Evolutionary conservation across 2,329 filamentous ascomycete genomes (phyloP).

Genomic region (Trichoderma simmonsii): DNA sequence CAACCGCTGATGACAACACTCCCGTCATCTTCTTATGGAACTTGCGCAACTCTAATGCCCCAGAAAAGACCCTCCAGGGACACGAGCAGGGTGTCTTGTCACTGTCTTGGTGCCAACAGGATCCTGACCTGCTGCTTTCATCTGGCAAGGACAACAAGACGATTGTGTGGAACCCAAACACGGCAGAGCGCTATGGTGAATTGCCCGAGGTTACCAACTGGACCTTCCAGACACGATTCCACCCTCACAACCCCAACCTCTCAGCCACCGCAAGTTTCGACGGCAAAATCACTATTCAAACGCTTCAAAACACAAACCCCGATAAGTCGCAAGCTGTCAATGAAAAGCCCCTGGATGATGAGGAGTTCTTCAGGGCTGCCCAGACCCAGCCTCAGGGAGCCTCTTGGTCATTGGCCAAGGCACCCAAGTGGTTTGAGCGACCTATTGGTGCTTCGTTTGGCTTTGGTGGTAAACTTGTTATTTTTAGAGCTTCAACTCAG

Average conservation of each 20-base stretch:
- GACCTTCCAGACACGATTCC: slow-evolving; percentile 95
- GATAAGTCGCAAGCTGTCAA: slow-evolving; percentile 64
- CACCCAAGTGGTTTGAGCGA: slow-evolving; percentile 86
- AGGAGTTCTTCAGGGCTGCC: slow-evolving; percentile 94
- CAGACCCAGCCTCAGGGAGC: slow-evolving; percentile 88
- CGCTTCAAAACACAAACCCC: slow-evolving; percentile 87
- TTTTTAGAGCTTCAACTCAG: slow-evolving; percentile 59
- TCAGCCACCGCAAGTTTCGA: slow-evolving; percentile 96
- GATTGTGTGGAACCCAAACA: slow-evolving; percentile 93
- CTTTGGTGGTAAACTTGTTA: slow-evolving; percentile 89
- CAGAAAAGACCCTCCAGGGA: slow-evolving; percentile 82
- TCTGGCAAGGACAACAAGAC: slow-evolving; percentile 96
- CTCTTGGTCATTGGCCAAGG: slow-evolving; percentile 80
- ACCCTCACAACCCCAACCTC: slow-evolving; percentile 86
- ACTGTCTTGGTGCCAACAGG: slow-evolving; percentile 91
- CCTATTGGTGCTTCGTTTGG: slow-evolving; percentile 87
- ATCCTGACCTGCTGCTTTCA: slow-evolving; percentile 83
- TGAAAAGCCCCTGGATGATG: slow-evolving; percentile 73
- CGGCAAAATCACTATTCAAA: slow-evolving; percentile 91
- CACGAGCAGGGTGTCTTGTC: slow-evolving; percentile 93
- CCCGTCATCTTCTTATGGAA: slow-evolving; percentile 93
- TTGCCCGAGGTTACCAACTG: slow-evolving; percentile 98
- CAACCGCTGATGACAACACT: slow-evolving; percentile 82
- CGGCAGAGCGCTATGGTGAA: slow-evolving; percentile 81
- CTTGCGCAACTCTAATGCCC: slow-evolving; percentile 90